phyloP scores from a whole-genome alignment of 306 rosid species.

The Nissolia schottii region DNA sequence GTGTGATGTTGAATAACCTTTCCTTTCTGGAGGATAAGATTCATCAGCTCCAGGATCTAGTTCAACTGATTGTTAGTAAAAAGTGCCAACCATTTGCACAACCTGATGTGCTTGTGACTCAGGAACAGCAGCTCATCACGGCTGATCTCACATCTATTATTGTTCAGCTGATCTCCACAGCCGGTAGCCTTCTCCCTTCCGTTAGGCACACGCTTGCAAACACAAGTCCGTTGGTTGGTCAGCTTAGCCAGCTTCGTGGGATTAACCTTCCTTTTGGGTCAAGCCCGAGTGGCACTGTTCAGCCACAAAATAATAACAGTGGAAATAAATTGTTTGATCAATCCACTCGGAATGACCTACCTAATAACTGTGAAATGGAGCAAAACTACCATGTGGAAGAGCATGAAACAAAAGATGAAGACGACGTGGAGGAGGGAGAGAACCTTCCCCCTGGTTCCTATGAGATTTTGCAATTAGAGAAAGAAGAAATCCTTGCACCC shows the following conservation, averaged over 20 bases:
- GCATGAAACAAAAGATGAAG: conserved; percentile 85
- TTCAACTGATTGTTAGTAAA: conserved; percentile 68
- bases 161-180: conserved; percentile 86
- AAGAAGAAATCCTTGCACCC: conserved; percentile 98
- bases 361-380: conserved; percentile 44
- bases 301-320: conserved; percentile 31
- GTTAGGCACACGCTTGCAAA: conserved; percentile 51
- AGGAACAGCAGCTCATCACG: conserved; percentile 84
- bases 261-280: conserved; percentile 39
- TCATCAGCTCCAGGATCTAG: conserved; percentile 87
- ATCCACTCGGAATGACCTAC: conserved; percentile 38
- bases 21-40: conserved; percentile 83
- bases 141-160: conserved; percentile 91
- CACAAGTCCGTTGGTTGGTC: conserved; percentile 39
- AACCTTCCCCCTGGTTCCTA: conserved; percentile 88
- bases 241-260: conserved; percentile 48
- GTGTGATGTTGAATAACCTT: conserved; percentile 63
- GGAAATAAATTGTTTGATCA: conserved; percentile 49
- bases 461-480: conserved; percentile 88
- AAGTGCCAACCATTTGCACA: conserved; percentile 60
- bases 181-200: conserved; percentile 90
- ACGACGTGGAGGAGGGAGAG: conserved; percentile 88
- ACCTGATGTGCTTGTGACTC: conserved; percentile 64
- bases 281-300: conserved; percentile 30
- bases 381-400: conserved; percentile 58